These are phyloP conservation scores for Suillus brevipes DNA, from an alignment of 768 basidiomycete genomes.

Conservation along the genomic window DNA sequence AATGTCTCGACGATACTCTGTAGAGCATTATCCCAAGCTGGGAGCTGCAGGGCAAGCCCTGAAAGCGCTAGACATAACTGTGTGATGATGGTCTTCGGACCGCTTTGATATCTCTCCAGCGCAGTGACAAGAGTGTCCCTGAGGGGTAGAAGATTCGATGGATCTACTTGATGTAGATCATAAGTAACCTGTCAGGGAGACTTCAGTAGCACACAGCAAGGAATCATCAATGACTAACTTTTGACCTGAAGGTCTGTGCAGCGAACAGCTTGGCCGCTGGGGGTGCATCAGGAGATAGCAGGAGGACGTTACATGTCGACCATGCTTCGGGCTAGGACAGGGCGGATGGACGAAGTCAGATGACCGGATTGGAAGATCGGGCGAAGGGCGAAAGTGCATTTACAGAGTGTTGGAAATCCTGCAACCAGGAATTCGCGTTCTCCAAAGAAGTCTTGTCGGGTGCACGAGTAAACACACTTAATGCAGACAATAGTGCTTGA, in stretches of 20 bases:
- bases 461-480: slow-evolving; percentile 76
- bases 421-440: slow-evolving; percentile 91
- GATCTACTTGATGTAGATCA: slow-evolving; percentile 87
- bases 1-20: slow-evolving; percentile 80
- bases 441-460: slow-evolving; percentile 84
- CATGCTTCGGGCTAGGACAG: slow-evolving; percentile 92
- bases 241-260: slow-evolving; percentile 93
- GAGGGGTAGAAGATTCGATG: slow-evolving; percentile 69
- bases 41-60: slow-evolving; percentile 87
- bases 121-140: slow-evolving; percentile 85
- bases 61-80: slow-evolving; percentile 90
- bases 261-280: slow-evolving; percentile 87
- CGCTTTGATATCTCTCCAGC: slow-evolving; percentile 67
- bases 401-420: slow-evolving; percentile 99
- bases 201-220: slow-evolving; percentile 22
- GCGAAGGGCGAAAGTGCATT: slow-evolving; percentile 76
- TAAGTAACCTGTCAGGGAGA: slow-evolving; percentile 75
- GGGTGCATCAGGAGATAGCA: slow-evolving; percentile 78
- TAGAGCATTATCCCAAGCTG: slow-evolving; percentile 81
- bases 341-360: slow-evolving; percentile 65
- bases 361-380: slow-evolving; percentile 51
- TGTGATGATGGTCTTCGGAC: slow-evolving; percentile 81
- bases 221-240: slow-evolving; percentile 53
- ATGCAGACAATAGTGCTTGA: slow-evolving; percentile 70
- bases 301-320: slow-evolving; percentile 90